These are phyloP conservation scores for Erysiphe pulchra DNA, from an alignment of 2,329 filamentous ascomycete genomes.

Conservation along the genomic window DNA sequence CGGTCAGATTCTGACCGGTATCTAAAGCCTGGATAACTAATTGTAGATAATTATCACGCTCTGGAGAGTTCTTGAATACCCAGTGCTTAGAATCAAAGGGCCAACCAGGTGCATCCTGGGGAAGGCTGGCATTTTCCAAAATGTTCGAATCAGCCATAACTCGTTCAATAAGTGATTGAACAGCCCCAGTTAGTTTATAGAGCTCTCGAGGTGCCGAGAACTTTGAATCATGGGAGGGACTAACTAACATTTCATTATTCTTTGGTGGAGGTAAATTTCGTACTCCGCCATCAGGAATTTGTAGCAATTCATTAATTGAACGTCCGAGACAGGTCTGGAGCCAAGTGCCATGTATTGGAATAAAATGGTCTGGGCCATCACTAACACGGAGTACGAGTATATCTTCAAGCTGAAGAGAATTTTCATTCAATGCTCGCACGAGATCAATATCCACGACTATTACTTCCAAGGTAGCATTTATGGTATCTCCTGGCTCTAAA, in stretches of 20 bases:
- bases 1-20: conserved; percentile 32
- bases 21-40: conserved; percentile 44
- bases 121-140: conserved; percentile 26
- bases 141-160: conserved; percentile 34
- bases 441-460: conserved; percentile 36
- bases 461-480: conserved; percentile 40
- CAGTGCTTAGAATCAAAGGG: conserved; percentile 21
- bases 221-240: conserved; percentile 29
- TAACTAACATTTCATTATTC: conserved; percentile 8
- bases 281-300: conserved; percentile 64
- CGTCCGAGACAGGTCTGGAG: conserved; percentile 58
- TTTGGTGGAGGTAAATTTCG: conserved; percentile 20
- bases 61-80: conserved; percentile 13
- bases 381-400: conserved; percentile 66
- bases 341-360: conserved; percentile 59
- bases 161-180: conserved; percentile 32
- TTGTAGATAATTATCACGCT: conserved; percentile 11
- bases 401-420: conserved; percentile 43
- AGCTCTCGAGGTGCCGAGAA: conserved; percentile 72
- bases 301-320: conserved; percentile 69
- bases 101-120: conserved; percentile 28
- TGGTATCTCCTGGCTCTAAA: conserved; percentile 65
- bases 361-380: conserved; percentile 73
- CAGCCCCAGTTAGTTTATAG: conserved; percentile 64
- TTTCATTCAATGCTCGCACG: conserved; percentile 47